These are phyloP conservation scores for Lactifluus pinguis DNA, from an alignment of 768 basidiomycete genomes.

Conservation along the genomic window DNA sequence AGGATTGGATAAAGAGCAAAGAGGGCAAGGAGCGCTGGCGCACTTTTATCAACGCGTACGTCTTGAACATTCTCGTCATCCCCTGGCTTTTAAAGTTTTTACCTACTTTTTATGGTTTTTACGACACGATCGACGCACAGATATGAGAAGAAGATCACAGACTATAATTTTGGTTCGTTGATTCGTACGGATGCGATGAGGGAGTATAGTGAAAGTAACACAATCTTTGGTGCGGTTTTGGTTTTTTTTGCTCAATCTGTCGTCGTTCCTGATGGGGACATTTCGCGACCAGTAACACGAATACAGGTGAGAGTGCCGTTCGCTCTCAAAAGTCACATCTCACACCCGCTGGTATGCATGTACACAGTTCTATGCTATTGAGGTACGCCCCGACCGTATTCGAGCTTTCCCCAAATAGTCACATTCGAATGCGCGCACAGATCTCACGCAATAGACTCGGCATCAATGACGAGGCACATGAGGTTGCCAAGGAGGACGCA, in stretches of 20 bases:
- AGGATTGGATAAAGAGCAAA: conserved; percentile 86
- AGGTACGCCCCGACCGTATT: conserved; percentile 36
- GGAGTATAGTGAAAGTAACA: conserved; percentile 87
- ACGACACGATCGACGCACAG: conserved; percentile 31
- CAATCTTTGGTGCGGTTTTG: conserved; percentile 71
- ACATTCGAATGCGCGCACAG: conserved; percentile 30
- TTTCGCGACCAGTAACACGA: conserved; percentile 42
- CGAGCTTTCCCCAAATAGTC: conserved; percentile 3
- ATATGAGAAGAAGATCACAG: conserved; percentile 84
- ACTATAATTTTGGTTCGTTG: conserved; percentile 95
- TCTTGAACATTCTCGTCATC: conserved; percentile 8
- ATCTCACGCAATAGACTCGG: conserved; percentile 88
- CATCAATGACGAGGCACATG: conserved; percentile 80
- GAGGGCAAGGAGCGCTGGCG: conserved; percentile 89
- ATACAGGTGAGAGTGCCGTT: conserved; percentile 44
- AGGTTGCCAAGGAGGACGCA: conserved; percentile 64
- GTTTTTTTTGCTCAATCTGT: neutral
- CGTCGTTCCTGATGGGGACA: conserved; percentile 8
- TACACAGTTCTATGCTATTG: conserved; percentile 85
- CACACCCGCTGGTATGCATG: neutral
- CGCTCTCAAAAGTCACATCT: neutral
- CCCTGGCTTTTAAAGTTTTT: too few relatives aligned
- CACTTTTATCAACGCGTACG: conserved; percentile 69
- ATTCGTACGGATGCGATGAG: conserved; percentile 70
- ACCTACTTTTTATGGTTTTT: too few relatives aligned